Evolutionary conservation across 441 rosid species (phyloP), one percentile per base, ranked within the genome.

Genomic region (Sinapis alba): DNA sequence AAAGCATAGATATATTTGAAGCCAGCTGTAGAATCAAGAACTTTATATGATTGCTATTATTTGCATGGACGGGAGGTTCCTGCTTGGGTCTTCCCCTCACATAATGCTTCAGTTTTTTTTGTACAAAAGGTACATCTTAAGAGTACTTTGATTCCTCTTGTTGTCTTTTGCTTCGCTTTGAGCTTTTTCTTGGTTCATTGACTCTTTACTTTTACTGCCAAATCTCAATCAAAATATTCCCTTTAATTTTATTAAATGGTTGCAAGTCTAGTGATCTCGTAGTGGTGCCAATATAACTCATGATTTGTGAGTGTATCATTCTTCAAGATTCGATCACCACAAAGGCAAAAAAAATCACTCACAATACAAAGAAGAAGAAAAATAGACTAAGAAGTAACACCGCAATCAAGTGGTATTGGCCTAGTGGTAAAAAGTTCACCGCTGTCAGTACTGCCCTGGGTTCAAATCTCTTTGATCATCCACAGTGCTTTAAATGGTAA

Each of bases 91-190:
- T 5, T 34, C 43, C 54, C 21, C 50, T 70, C 13, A 36, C n/a
- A n/a, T n/a, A n/a, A n/a, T n/a, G n/a, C n/a, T n/a, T n/a, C n/a
- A 30, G 56, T 57, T 58, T 20, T 57, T 20, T 59, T 72, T 62
- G 77, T 72, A 72, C 69, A 71, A 72, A 75, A 72, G 71, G 77
- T 72, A 78, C 77, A 78, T 72, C 53, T 72, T 32, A 23, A 4
- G 54, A 58, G 77, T 66, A 59, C 77, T 77, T 77, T 71, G 53
- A 72, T 77, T 71, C 72, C 68, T 70, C 75, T 56, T 59, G 15
- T 70, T 69, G 28, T 54, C 36, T 69, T 23, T 76, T 41, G 57
- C 23, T 75, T 68, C 4, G 50, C 69, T 68, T 69, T 70, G 69
- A 76, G 60, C 23, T 62, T 70, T 71, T 77, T 45, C 27, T 63